Conservation (phyloP, 1,139 yeast genomes). For the Hansenula sp. region DNA sequence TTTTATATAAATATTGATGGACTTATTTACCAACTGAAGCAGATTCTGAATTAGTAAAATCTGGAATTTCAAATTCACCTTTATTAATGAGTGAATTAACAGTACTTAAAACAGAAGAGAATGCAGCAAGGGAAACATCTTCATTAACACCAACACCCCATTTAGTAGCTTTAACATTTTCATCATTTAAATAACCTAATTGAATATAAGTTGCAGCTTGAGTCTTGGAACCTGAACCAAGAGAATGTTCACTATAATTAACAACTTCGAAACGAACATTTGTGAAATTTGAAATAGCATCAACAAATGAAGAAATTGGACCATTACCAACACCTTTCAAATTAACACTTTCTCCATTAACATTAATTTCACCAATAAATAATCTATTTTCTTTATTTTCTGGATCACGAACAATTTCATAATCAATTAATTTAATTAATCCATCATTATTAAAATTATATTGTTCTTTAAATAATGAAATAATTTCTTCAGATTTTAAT, state of each 20-base stretch:
- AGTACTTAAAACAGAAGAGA: conserved; percentile 73
- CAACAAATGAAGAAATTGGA: conserved; percentile 86
- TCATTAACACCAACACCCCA: conserved; percentile 97
- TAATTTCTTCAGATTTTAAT: conserved; percentile 71
- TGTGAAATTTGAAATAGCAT: conserved; percentile 63
- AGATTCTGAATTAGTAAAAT: conserved; percentile 6
- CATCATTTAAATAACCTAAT: conserved; percentile 40
- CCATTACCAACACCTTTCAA: conserved; percentile 86
- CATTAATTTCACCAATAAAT: conserved; percentile 43
- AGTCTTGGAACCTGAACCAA: conserved; percentile 81
- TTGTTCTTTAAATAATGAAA: conserved; percentile 65
- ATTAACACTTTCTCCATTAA: conserved; percentile 41
- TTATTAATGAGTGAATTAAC: conserved; percentile 43
- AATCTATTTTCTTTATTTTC: conserved; percentile 39
- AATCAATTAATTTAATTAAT: conserved; percentile 46
- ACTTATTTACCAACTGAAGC: conserved; percentile 5
- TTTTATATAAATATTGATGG: no score
- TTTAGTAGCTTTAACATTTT: conserved; percentile 42
- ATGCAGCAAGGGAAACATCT: conserved; percentile 89
- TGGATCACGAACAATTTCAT: conserved; percentile 34
- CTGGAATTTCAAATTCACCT: conserved; percentile 21
- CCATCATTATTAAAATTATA: conserved; percentile 57
- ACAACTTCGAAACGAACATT: conserved; percentile 65
- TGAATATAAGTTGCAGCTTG: conserved; percentile 90
- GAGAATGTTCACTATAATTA: conserved; percentile 86